Evolutionary conservation across 257 asterid genomes (phyloP), one percentile per base, ranked within the genome.

Genomic region (Nyctanthes arbortristis): DNA sequence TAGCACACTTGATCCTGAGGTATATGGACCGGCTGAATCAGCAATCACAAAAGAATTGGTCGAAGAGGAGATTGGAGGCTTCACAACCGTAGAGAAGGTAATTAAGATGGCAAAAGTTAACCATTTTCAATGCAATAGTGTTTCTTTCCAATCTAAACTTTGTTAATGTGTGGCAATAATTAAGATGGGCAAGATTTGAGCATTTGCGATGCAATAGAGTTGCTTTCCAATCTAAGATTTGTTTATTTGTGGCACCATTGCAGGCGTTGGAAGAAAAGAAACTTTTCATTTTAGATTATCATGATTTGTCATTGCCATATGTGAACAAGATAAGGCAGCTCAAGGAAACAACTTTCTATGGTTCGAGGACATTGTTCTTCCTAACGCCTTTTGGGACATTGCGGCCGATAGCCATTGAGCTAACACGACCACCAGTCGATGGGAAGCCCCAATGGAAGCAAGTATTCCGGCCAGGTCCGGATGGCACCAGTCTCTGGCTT

Each of bases 1-100:
- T 80, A 92, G 98, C 70, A 66, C 68, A 11, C 88, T 92, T 2
- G 98, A 92, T 59, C 88, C 96, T 2, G 62, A 55, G 47, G 84
- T 81, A 39, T 90, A 90, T 43, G 97, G 97, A n/a, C 87, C 97
- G 47, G 74, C 83, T 25, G 93, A 90, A 66, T 92, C 96, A 34
- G 87, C 77, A 40, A 79, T 92, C 59, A 86, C 93, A 8, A 77
- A 54, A 30, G 80, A 85, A 76, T 4, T 78, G n/a, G 67, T 90
- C 22, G 91, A 88, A 66, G 1, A 63, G 52, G 82, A 81, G 56
- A 82, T 88, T 34, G 58, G 64, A 75, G 89, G 95, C 59, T 64
- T 57, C 64, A 65, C 63, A 77, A 82, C 89, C 14, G 64, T 92
- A 9, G 86, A 86, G 28, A 89, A 92, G 95, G 98, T 80, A 76